Conservation (phyloP, 768 basidiomycete genomes). For the Xerocomus spinulosus region DNA sequence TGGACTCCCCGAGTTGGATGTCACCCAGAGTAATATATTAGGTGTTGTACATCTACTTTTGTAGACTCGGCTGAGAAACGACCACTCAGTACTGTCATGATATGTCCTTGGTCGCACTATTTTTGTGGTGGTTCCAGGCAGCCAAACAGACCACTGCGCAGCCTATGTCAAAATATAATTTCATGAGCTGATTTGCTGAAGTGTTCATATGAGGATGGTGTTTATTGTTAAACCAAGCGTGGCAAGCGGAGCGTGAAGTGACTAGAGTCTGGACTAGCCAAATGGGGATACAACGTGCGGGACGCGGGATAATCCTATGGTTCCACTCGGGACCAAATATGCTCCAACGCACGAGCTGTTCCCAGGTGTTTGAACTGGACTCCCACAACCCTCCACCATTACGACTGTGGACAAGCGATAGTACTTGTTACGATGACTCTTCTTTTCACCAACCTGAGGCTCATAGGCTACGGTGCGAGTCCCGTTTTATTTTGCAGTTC, state of each 20-base stretch:
- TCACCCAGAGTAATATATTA: not conserved
- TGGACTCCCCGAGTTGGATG: constrained; percentile 6
- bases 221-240: no score
- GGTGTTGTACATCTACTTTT: not conserved
- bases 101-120: no score
- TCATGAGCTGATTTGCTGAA: no score
- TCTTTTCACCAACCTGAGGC: constrained; percentile 53
- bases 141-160: no score
- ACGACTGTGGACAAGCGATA: constrained; percentile 8
- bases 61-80: no score
- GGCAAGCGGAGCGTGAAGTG: not conserved
- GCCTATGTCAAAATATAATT: no score
- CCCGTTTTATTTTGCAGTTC: not conserved
- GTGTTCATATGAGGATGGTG: no score
- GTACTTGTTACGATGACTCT: constrained; percentile 46
- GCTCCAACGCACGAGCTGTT: constrained; percentile 10
- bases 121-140: no score
- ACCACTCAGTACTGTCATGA: no score
- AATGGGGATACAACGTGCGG: not conserved
- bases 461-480: constrained; percentile 47
- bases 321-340: constrained; percentile 13
- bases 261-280: not conserved
- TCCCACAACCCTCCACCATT: constrained; percentile 5
- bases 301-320: constrained; percentile 1
- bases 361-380: constrained; percentile 10